phyloP scores from a whole-genome alignment of 2,329 filamentous ascomycete genomes.

The Fusarium floridanum region DNA sequence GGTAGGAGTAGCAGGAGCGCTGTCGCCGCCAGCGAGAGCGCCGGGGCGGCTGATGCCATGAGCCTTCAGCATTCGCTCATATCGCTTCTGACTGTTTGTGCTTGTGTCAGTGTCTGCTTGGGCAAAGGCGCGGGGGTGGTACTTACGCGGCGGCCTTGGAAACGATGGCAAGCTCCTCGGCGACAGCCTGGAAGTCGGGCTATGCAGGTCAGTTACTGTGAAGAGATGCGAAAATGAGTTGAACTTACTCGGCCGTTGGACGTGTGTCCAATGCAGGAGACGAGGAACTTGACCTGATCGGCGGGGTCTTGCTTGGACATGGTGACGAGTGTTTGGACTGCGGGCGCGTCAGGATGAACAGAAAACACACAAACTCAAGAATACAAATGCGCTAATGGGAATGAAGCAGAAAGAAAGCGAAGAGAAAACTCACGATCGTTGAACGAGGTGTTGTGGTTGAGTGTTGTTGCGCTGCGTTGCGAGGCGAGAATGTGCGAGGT shows the following conservation, averaged over 20 bases:
- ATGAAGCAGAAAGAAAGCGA: not conserved
- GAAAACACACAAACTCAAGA: not conserved
- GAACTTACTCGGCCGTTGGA: slow-evolving; percentile 68
- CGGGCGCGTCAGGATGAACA: slow-evolving; percentile 1
- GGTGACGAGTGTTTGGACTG: slow-evolving; percentile 44
- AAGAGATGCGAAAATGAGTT: not conserved
- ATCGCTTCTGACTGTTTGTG: slow-evolving; percentile 71
- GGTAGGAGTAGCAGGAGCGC: slow-evolving; percentile 36
- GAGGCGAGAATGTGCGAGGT: not conserved
- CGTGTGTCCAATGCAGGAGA: slow-evolving; percentile 73
- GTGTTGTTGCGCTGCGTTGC: slow-evolving; percentile 13
- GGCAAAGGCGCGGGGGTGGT: not conserved
- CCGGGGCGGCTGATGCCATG: slow-evolving; percentile 60
- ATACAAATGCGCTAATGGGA: not conserved
- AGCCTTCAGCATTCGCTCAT: slow-evolving; percentile 74
- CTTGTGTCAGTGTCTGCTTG: not conserved
- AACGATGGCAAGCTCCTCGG: slow-evolving; percentile 72
- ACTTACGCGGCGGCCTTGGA: slow-evolving; percentile 79
- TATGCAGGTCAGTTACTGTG: slow-evolving; percentile 48
- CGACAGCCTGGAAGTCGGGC: slow-evolving; percentile 76
- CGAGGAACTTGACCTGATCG: slow-evolving; percentile 73
- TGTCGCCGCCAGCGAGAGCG: slow-evolving; percentile 11
- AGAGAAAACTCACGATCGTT: slow-evolving; percentile 6
- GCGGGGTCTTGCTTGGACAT: slow-evolving; percentile 68
- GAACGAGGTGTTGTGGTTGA: not conserved